Percentiles rank a stretch among this genome's conserved stretches.
These are phyloP conservation scores for Lenzites betulinus DNA, from an alignment of 768 basidiomycete species.

Conservation along the genomic window DNA sequence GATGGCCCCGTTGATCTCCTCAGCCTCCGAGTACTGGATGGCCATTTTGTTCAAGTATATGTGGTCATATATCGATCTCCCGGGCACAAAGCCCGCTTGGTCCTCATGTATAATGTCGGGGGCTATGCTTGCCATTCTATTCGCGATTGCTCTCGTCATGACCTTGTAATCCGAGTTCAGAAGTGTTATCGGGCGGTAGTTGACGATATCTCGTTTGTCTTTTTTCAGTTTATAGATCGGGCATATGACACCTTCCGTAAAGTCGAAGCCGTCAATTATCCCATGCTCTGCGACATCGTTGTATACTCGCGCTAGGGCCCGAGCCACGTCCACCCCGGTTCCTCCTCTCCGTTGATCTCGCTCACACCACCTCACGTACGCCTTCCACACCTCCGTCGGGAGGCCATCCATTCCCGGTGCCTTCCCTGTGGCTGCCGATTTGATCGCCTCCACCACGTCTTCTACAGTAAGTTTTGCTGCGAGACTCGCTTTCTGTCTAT, in stretches of 20 bases:
- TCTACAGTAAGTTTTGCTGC: not conserved
- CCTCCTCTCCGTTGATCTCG: not conserved
- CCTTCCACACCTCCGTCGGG: constrained; percentile 16
- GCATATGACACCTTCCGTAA: constrained; percentile 37
- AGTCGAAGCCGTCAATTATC: constrained; percentile 9
- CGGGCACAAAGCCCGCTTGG: constrained; percentile 44
- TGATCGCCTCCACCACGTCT: not conserved
- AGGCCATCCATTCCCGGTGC: constrained; percentile 12
- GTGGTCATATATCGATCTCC: constrained; percentile 36
- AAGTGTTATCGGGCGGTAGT: constrained; percentile 26
- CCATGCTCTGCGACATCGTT: constrained; percentile 8
- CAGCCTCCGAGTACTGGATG: constrained; percentile 13
- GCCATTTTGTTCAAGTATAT: constrained; percentile 29
- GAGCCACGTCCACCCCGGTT: not conserved
- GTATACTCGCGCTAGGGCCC: not conserved
- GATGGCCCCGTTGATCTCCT: constrained; percentile 17
- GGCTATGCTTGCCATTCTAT: constrained; percentile 13
- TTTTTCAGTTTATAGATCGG: constrained; percentile 43
- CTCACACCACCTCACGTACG: constrained; percentile 16
- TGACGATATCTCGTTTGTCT: constrained; percentile 13
- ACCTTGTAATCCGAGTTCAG: constrained; percentile 29
- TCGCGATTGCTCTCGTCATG: constrained; percentile 28
- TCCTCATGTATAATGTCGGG: constrained; percentile 32
- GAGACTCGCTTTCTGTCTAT: not conserved
- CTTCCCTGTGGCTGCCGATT: not conserved